A percentile compares a stretch with the other conserved stretches of the same genome.
Evolutionary conservation across 2,329 filamentous ascomycete genomes (phyloP).

Genomic region (Ascochyta viciae-villosae): DNA sequence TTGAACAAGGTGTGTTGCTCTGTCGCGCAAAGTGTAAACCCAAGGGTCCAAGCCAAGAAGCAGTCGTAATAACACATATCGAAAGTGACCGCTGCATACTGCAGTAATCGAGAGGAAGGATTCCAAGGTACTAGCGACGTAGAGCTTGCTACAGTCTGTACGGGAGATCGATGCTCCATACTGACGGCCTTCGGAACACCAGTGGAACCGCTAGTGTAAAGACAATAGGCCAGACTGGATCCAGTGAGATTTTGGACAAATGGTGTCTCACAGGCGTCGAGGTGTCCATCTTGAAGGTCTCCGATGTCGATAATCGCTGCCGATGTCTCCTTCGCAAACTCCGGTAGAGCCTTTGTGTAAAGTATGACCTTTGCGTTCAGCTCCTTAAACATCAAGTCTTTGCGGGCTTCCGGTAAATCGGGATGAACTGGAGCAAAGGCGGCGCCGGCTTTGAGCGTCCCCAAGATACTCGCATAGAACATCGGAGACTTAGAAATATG

Average conservation of each 20-base stretch:
- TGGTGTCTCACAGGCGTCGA: slow-evolving; percentile 29
- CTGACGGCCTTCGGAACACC: slow-evolving; percentile 54
- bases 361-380: slow-evolving; percentile 42
- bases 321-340: neutral
- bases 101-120: slow-evolving; percentile 47
- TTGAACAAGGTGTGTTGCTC: slow-evolving; percentile 49
- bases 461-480: slow-evolving; percentile 49
- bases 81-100: slow-evolving; percentile 54
- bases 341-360: slow-evolving; percentile 7
- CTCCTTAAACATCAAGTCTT: slow-evolving; percentile 45
- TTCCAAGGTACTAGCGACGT: slow-evolving; percentile 50
- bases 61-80: slow-evolving; percentile 59
- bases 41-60: slow-evolving; percentile 55
- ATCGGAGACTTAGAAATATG: slow-evolving; percentile 43
- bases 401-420: slow-evolving; percentile 44
- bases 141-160: slow-evolving; percentile 52
- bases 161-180: slow-evolving; percentile 51
- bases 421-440: slow-evolving; percentile 49
- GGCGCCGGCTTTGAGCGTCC: slow-evolving; percentile 50
- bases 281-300: slow-evolving; percentile 11
- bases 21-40: slow-evolving; percentile 53
- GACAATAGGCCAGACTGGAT: slow-evolving; percentile 50
- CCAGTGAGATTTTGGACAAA: slow-evolving; percentile 30
- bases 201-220: slow-evolving; percentile 56
- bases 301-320: slow-evolving; percentile 28